These are phyloP conservation scores for Ampelocalamus luodianensis DNA, from an alignment of 176 grass and related monocot species.

Conservation along the genomic window DNA sequence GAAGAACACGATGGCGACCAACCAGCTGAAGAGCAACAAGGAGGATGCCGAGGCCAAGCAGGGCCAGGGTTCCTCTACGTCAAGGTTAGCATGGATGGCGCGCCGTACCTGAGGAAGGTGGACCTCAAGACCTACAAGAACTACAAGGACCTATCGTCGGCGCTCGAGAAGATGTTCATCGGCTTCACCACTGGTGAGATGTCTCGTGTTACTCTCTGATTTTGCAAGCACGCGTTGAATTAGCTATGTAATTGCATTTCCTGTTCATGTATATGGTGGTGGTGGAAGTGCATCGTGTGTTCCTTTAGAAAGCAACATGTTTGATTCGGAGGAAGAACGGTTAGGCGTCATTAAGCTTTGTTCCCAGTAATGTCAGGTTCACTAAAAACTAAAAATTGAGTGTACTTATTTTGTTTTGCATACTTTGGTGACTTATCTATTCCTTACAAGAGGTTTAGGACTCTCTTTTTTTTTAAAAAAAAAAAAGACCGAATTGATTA, in stretches of 20 bases:
- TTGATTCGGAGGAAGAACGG: background rate
- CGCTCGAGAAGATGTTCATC: constrained; percentile 97
- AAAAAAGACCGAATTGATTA: background rate
- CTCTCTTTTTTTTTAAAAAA: background rate
- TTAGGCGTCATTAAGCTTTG: background rate
- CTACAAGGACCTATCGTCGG: constrained; percentile 81
- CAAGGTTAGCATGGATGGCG: constrained; percentile 96
- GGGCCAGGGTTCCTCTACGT: constrained; percentile 68
- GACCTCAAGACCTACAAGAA: constrained; percentile 84
- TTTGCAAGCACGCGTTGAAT: background rate
- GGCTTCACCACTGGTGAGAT: constrained; percentile 81
- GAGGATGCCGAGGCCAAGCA: constrained; percentile 67
- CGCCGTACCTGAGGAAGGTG: constrained; percentile 91
- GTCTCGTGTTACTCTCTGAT: constrained; percentile 5
- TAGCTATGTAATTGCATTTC: constrained; percentile 5
- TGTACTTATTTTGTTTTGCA: background rate
- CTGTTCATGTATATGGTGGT: constrained; percentile 10
- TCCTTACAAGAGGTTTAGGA: background rate
- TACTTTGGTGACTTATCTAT: constrained; percentile 12
- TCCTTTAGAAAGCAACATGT: background rate
- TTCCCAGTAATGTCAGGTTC: constrained; percentile 2
- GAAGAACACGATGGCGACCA: constrained; percentile 83
- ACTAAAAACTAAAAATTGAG: background rate
- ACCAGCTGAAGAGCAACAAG: constrained; percentile 60
- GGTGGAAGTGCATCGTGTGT: background rate